phyloP scores from a whole-genome alignment of 2,329 filamentous ascomycete genomes.

The Diaporthe capsici region DNA sequence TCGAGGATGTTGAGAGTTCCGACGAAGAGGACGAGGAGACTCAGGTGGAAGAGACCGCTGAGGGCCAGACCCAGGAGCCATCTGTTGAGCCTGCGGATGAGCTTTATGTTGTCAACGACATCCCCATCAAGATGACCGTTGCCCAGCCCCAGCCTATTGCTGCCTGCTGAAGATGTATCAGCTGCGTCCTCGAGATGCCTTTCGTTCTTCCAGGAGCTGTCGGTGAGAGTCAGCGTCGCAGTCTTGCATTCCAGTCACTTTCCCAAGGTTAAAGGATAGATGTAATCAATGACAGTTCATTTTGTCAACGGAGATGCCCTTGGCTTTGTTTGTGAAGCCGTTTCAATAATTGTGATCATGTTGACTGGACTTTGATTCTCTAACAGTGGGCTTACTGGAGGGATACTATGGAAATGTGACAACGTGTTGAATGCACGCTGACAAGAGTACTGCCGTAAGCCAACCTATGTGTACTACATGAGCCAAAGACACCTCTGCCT shows the following conservation, averaged over 20 bases:
- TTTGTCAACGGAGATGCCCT: background rate
- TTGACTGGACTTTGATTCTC: background rate
- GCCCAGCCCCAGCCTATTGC: constrained; percentile 11
- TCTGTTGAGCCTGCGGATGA: constrained; percentile 24
- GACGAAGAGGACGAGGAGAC: constrained; percentile 16
- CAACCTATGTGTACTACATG: background rate
- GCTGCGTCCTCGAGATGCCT: constrained; percentile 3
- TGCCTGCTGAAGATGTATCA: constrained; percentile 21
- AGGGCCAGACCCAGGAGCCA: background rate
- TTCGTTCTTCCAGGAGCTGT: background rate
- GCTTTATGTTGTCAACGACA: constrained; percentile 16
- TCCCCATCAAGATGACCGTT: constrained; percentile 7
- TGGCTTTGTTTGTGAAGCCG: no score
- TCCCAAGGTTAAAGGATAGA: background rate
- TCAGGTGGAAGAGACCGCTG: background rate
- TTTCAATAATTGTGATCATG: background rate
- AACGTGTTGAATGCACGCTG: background rate
- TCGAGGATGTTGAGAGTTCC: background rate
- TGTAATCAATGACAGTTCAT: background rate
- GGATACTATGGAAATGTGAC: background rate
- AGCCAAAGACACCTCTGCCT: background rate
- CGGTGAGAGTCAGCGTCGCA: background rate
- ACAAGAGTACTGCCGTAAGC: background rate
- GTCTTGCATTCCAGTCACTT: background rate
- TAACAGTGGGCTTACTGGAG: no score